phyloP scores from a whole-genome alignment of 2,329 filamentous ascomycete genomes.

The Fusarium buharicum region DNA sequence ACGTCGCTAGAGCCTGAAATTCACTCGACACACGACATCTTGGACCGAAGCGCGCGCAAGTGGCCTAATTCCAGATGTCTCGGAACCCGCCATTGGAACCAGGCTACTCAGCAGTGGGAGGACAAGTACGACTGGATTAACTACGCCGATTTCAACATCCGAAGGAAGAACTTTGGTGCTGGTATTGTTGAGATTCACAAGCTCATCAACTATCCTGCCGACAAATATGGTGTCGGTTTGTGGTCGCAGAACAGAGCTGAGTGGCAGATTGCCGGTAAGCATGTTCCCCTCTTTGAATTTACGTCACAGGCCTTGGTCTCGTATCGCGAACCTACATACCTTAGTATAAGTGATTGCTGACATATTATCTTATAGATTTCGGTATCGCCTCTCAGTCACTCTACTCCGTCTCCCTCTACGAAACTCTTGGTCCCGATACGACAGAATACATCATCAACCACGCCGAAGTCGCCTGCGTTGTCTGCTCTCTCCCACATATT shows the following conservation, averaged over 20 bases:
- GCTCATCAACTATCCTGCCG: slow-evolving; percentile 68
- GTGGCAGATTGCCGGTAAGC: slow-evolving; percentile 81
- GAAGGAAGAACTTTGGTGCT: slow-evolving; percentile 85
- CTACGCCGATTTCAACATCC: slow-evolving; percentile 80
- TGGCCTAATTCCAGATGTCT: slow-evolving; percentile 77
- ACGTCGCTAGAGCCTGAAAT: slow-evolving; percentile 76
- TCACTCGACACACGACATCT: slow-evolving; percentile 81
- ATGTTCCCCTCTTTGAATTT: not conserved
- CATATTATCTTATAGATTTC: slow-evolving; percentile 68
- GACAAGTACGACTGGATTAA: slow-evolving; percentile 85
- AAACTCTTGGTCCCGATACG: slow-evolving; percentile 90
- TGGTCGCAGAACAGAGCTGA: slow-evolving; percentile 89
- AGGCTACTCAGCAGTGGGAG: slow-evolving; percentile 75
- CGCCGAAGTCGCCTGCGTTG: slow-evolving; percentile 77
- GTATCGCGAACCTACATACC: slow-evolving; percentile 11
- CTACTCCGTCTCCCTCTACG: slow-evolving; percentile 93
- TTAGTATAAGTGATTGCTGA: slow-evolving; percentile 14
- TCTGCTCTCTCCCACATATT: slow-evolving; percentile 83
- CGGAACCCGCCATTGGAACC: slow-evolving; percentile 83
- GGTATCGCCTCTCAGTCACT: slow-evolving; percentile 87
- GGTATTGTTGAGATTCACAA: slow-evolving; percentile 86
- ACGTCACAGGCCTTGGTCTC: slow-evolving; percentile 12
- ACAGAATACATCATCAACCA: slow-evolving; percentile 98
- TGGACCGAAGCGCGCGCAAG: slow-evolving; percentile 73
- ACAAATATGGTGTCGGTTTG: slow-evolving; percentile 79